These are phyloP conservation scores for Centella asiatica DNA, from an alignment of 129 eudicot genomes.

Conservation along the genomic window DNA sequence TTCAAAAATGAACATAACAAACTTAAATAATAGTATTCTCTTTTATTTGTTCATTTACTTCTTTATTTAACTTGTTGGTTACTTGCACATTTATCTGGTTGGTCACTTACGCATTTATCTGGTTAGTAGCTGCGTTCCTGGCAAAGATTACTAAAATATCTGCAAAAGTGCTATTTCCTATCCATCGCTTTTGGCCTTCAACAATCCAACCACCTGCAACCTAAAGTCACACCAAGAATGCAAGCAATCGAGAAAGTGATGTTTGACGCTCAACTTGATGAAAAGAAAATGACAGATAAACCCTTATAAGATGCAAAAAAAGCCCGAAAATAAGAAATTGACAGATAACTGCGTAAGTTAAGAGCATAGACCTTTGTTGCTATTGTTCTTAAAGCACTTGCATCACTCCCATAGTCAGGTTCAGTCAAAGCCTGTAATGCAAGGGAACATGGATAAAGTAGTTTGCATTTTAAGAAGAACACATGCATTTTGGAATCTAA, in stretches of 20 bases:
- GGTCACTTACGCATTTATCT: constrained; percentile 77
- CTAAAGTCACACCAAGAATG: constrained; percentile 27
- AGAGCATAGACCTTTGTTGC: constrained; percentile 65
- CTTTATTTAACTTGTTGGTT: constrained; percentile 69
- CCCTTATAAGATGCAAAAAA: background rate
- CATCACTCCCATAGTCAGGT: constrained; percentile 98
- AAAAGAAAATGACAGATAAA: background rate
- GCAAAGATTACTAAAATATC: constrained; percentile 88
- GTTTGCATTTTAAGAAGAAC: background rate
- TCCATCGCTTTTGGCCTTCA: constrained; percentile 98
- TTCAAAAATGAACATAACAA: background rate
- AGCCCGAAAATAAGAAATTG: background rate
- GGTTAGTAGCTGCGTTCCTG: constrained; percentile 68
- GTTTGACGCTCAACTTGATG: background rate
- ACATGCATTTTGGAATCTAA: background rate
- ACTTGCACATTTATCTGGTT: background rate
- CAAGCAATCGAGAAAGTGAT: background rate
- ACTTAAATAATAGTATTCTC: background rate
- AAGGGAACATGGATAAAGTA: constrained; percentile 4
- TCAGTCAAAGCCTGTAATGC: constrained; percentile 73
- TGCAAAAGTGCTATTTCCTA: constrained; percentile 98
- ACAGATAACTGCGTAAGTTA: background rate
- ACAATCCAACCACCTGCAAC: constrained; percentile 97
- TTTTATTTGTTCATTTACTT: too few relatives aligned
- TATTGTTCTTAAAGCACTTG: constrained; percentile 77